Percentiles rank a stretch among this genome's conserved stretches.
phyloP scores from a whole-genome alignment of 176 grass and related monocot genomes.

The Raddia guianensis region DNA sequence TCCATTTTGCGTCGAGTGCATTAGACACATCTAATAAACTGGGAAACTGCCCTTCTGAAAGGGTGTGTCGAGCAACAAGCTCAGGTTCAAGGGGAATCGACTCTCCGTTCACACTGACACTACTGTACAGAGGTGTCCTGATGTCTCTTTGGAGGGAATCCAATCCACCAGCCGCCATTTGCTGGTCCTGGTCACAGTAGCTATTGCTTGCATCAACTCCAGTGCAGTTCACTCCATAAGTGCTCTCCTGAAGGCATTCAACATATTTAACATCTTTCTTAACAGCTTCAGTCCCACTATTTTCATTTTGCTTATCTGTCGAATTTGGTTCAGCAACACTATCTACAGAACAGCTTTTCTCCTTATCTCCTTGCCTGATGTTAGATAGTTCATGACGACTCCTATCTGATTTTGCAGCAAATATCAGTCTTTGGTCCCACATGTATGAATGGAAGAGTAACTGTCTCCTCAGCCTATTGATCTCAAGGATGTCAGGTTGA shows the following conservation, averaged over 20 bases:
- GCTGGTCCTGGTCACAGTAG: constrained; percentile 31
- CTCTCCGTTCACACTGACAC: constrained; percentile 61
- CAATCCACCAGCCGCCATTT: constrained; percentile 38
- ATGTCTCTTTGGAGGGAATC: constrained; percentile 56
- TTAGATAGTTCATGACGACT: constrained; percentile 41
- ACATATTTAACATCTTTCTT: constrained; percentile 41
- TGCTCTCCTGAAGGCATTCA: constrained; percentile 47
- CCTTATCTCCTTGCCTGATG: constrained; percentile 50
- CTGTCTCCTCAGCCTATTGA: constrained; percentile 89
- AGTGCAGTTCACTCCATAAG: constrained; percentile 30
- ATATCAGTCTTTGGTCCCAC: constrained; percentile 80
- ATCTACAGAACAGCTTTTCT: constrained; percentile 47
- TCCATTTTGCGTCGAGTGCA: constrained; percentile 89
- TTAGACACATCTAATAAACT: constrained; percentile 66
- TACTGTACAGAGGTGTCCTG: constrained; percentile 57
- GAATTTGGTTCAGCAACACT: constrained; percentile 48
- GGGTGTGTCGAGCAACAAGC: constrained; percentile 70
- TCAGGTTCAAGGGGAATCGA: constrained; percentile 56
- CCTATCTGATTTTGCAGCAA: constrained; percentile 57
- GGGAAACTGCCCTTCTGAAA: constrained; percentile 92
- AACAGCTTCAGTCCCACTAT: constrained; percentile 32
- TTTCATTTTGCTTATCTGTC: constrained; percentile 49
- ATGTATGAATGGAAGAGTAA: constrained; percentile 83
- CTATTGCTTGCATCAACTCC: constrained; percentile 39
- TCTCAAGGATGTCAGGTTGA: constrained; percentile 89